Conservation (phyloP, 805 yeast genomes). For the Wickerhamiella allomyrinae region DNA sequence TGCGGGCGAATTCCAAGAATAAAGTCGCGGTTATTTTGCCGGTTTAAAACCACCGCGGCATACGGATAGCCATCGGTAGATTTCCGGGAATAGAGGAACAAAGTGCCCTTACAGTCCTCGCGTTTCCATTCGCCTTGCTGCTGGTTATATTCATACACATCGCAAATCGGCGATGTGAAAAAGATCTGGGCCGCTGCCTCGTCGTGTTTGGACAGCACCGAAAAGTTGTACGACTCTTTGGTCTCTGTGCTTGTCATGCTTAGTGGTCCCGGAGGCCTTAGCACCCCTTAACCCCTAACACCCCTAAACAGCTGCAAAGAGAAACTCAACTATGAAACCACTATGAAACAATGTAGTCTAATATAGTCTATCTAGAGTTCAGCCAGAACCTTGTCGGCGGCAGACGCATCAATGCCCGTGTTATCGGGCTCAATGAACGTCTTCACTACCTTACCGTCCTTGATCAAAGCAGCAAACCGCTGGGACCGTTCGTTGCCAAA, state of each 20-base stretch:
- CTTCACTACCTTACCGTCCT: conserved; percentile 55
- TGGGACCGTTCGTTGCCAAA: conserved; percentile 66
- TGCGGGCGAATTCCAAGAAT: conserved; percentile 24
- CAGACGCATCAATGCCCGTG: conserved; percentile 41
- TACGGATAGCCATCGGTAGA: conserved; percentile 23
- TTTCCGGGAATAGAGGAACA: conserved; percentile 27
- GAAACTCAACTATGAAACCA: too few relatives aligned
- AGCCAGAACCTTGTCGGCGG: conserved; percentile 21
- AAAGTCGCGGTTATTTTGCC: conserved; percentile 23
- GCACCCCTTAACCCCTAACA: too few relatives aligned
- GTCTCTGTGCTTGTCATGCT: background rate
- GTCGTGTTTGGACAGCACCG: conserved; percentile 26
- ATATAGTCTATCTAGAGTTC: conserved; percentile 17
- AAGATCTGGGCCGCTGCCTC: conserved; percentile 24
- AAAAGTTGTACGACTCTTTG: conserved; percentile 19
- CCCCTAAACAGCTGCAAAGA: too few relatives aligned
- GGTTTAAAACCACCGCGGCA: conserved; percentile 26
- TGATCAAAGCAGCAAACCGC: conserved; percentile 63
- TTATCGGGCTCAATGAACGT: conserved; percentile 71
- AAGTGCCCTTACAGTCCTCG: conserved; percentile 26
- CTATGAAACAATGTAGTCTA: too few relatives aligned
- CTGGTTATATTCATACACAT: conserved; percentile 26
- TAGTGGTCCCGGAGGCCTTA: too few relatives aligned
- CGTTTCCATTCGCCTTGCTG: conserved; percentile 27
- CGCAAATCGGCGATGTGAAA: conserved; percentile 28